phyloP scores from a whole-genome alignment of 1,284 basidiomycete genomes.

The Vanrija pseudolonga region DNA sequence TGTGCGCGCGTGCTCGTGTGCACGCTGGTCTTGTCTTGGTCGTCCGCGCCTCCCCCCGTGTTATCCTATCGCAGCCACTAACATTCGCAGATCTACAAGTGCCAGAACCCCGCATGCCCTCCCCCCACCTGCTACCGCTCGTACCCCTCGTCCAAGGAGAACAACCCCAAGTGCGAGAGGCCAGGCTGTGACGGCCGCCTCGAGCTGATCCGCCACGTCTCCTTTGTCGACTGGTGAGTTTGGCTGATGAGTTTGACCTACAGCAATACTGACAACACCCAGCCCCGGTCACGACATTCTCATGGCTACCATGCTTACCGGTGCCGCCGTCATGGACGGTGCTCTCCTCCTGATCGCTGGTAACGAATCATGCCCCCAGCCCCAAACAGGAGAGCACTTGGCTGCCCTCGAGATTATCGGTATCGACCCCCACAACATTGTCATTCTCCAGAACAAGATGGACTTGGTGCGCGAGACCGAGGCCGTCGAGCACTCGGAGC shows the following conservation, averaged over 20 bases:
- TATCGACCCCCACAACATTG: conserved; percentile 87
- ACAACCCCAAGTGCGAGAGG: conserved; percentile 85
- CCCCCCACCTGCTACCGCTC: conserved; percentile 91
- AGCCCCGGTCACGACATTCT: conserved; percentile 84
- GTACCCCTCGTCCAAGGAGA: conserved; percentile 91
- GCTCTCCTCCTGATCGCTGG: conserved; percentile 91
- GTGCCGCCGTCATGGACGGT: conserved; percentile 99
- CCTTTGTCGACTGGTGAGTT: conserved; percentile 67
- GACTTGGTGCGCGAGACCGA: conserved; percentile 89
- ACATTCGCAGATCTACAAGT: conserved; percentile 83
- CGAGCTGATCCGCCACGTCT: conserved; percentile 88
- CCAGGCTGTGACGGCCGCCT: conserved; percentile 86
- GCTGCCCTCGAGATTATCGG: conserved; percentile 98
- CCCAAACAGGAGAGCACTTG: conserved; percentile 96
- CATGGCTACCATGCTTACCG: conserved; percentile 99
- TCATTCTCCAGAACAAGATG: conserved; percentile 97
- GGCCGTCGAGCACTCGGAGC: conserved; percentile 88
- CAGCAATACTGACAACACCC: not conserved
- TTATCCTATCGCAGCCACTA: not conserved
- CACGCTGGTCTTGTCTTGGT: not conserved
- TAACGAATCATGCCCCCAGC: conserved; percentile 98
- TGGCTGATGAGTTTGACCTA: not conserved
- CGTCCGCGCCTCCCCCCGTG: not conserved
- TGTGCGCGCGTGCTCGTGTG: not conserved
- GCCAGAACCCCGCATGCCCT: conserved; percentile 86